Evolutionary conservation across 495 filamentous ascomycete species (phyloP).

Genomic region (Ramalina peruviana): DNA sequence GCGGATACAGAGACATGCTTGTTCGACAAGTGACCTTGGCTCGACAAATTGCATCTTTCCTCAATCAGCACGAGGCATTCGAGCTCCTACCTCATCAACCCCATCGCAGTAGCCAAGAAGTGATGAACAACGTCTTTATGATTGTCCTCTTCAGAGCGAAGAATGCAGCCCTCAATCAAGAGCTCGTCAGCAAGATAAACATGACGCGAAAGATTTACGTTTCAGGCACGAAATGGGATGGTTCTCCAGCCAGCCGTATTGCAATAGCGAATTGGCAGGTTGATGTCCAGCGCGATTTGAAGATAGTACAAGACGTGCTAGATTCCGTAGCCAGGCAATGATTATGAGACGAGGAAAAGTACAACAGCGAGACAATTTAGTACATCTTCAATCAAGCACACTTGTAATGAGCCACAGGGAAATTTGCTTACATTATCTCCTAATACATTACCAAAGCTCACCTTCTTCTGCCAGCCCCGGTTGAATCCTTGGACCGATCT

Average conservation of each 20-base stretch:
- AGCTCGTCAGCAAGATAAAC: constrained; percentile 59
- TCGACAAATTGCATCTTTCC: constrained; percentile 45
- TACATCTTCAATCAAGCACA: not conserved
- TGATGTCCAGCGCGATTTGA: constrained; percentile 40
- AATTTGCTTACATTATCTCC: too few relatives aligned
- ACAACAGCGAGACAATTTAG: not conserved
- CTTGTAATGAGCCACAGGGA: not conserved
- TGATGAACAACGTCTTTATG: constrained; percentile 44
- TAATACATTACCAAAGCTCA: constrained; percentile 18
- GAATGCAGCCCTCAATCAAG: constrained; percentile 47
- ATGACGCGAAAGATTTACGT: constrained; percentile 63
- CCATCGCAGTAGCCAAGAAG: constrained; percentile 24
- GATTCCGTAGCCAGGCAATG: constrained; percentile 10
- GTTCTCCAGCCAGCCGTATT: constrained; percentile 55
- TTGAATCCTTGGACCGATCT: constrained; percentile 46
- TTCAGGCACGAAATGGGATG: constrained; percentile 66
- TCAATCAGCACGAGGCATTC: constrained; percentile 45
- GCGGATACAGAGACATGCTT: constrained; percentile 59
- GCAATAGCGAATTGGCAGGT: constrained; percentile 77
- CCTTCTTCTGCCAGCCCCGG: constrained; percentile 43
- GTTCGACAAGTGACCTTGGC: constrained; percentile 57
- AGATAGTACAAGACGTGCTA: constrained; percentile 35
- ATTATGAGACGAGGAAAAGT: not conserved
- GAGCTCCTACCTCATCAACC: constrained; percentile 44
- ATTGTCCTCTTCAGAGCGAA: constrained; percentile 70